Base-by-base conservation (phyloP, 805 yeast species). In the Saturnispora kantuleensis region DNA sequence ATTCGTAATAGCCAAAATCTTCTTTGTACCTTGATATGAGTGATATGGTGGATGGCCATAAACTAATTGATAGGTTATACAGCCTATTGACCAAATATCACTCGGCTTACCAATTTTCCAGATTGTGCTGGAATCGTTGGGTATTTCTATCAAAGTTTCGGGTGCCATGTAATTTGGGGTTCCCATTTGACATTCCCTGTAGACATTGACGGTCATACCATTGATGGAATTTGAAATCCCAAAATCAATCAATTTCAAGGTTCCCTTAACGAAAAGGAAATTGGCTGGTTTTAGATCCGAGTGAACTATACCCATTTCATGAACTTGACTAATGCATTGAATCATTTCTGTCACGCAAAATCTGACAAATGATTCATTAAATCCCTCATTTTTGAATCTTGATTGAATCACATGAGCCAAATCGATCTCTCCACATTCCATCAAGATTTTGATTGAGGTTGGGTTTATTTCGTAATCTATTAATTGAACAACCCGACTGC, bases 151-250 rank as follows among this genome's bases (percentile, higher is more conserved):
- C 47, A 90, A 65, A 0, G 97, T 85, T 62, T 90, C 98, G 0
- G 98, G 98, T 0, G 98, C 96, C 97, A 90, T 93, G 60, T 90
- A 93, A 59, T 84, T 87, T 2, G 96, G 96, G 0, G 98, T 90
- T 4, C 98, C 98, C 42, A 88, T 82, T 59, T 87, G 96, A 5
- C 87, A 76, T 48, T 86, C 95, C 47, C 97, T 72, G 57, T 89
- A 89, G 15, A 90, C 76, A 54, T 93, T 90, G 16, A 85, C 79
- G 0, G 97, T 90, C 56, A 87, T 85, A 43, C 89, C 96, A 1
- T 95, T 93, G 1, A 93, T 87, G 0, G 90, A 87, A 63, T 89
- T 84, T n/a, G 97, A 86, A 39, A 84, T 84, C 12, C 98, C 98
- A 70, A 90, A 93, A 64, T 90, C 98, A 49, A 90, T 90, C 35